Conservation (phyloP, 441 rosid species). For the Populus tomentosa region DNA sequence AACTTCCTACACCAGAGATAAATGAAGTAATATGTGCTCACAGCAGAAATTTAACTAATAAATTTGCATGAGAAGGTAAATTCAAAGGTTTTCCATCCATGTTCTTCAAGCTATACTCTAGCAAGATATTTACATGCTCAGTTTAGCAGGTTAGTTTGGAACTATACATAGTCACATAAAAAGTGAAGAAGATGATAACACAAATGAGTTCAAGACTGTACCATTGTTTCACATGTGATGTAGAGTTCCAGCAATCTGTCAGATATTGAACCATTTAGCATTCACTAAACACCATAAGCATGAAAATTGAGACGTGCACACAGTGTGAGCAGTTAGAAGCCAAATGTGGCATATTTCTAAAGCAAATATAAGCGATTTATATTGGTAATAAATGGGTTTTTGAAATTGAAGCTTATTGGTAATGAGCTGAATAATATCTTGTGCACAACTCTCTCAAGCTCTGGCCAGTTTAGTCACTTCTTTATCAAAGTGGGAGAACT, state of each 20-base stretch:
- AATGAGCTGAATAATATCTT: neutral
- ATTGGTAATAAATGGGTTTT: neutral
- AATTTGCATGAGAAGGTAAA: neutral
- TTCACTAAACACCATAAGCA: too few species aligned
- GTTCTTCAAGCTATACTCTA: neutral
- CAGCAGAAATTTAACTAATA: neutral
- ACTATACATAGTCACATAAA: neutral
- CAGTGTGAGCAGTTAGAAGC: neutral
- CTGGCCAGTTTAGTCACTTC: neutral
- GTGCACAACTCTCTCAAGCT: neutral
- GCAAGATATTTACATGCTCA: neutral
- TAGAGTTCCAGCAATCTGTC: slow-evolving; percentile 78
- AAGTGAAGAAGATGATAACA: slow-evolving; percentile 9
- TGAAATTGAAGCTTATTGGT: neutral
- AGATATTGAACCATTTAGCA: slow-evolving; percentile 13
- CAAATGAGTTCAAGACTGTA: slow-evolving; percentile 27
- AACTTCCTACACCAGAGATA: neutral
- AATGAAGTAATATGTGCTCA: neutral
- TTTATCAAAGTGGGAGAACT: neutral
- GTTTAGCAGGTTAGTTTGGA: neutral
- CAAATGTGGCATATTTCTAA: neutral
- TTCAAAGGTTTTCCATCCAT: neutral
- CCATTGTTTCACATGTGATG: slow-evolving; percentile 73
- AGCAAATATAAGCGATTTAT: neutral
- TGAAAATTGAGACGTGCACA: neutral